Conservation (phyloP, 1,139 yeast genomes). For the Pichia sorboxylosa region DNA sequence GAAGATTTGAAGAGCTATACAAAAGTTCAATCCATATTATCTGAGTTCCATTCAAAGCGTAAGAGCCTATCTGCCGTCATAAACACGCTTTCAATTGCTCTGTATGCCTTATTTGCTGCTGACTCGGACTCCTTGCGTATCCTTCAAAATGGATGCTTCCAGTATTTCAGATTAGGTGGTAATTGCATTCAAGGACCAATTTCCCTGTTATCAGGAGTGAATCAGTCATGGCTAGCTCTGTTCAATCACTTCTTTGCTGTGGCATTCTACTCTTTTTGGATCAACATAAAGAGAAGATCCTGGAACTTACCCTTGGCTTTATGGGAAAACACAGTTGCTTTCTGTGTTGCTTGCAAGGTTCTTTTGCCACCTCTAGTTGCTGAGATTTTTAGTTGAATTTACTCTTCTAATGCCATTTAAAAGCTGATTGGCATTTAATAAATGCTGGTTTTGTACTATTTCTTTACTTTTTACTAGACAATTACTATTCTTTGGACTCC, state of each 20-base stretch:
- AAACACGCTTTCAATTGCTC: conserved; percentile 82
- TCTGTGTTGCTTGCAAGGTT: conserved; percentile 65
- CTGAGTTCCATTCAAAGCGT: conserved; percentile 64
- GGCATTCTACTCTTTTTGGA: conserved; percentile 69
- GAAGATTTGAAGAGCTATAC: conserved; percentile 50
- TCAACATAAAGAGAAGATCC: conserved; percentile 61
- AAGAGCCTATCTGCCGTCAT: conserved; percentile 74
- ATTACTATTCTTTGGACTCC: too few relatives aligned
- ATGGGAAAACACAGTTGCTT: conserved; percentile 53
- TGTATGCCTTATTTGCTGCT: conserved; percentile 85
- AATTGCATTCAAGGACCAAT: conserved; percentile 69
- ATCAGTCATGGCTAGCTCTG: conserved; percentile 61
- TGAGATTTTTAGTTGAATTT: conserved; percentile 27
- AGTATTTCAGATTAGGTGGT: conserved; percentile 78
- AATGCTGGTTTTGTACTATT: too few relatives aligned
- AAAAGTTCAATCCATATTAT: conserved; percentile 41
- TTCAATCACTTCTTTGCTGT: conserved; percentile 84
- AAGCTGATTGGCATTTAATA: neutral
- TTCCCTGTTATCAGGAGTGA: conserved; percentile 70
- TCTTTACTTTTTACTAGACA: too few relatives aligned
- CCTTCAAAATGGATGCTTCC: conserved; percentile 81
- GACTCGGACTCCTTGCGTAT: conserved; percentile 52
- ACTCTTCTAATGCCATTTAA: neutral
- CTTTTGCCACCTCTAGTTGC: conserved; percentile 62
- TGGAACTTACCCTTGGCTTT: conserved; percentile 66